Evolutionary conservation across 176 grass and related monocot genomes (phyloP), one percentile per base, ranked within the genome.

Genomic region (Carex littledalei): DNA sequence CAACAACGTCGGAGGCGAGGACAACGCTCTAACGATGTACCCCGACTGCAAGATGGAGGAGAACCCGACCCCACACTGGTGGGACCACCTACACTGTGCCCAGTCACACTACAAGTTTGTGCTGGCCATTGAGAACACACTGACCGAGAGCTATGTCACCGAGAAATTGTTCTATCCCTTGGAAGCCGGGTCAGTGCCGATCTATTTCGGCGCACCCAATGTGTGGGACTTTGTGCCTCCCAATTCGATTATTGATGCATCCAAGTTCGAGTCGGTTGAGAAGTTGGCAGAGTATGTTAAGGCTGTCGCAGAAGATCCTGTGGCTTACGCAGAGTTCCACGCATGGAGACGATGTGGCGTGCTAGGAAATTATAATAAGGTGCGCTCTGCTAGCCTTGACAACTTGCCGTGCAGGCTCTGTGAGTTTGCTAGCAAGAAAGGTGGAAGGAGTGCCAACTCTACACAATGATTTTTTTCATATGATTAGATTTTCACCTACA

Each of bases 71-170:
- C 78, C 85, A 2, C 87, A 89, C 21, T 92, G 90, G 88, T 92
- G 90, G 90, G 82, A 92, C 10, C 90, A 92, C 66, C 85, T 92
- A 17, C 90, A 92, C 70, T 92, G 90, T 13, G 85, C 90, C 53
- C 87, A 89, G 90, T 89, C 90, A 16, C 90, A 92, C 79, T 92
- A 92, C 85, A 92, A 92, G 83, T 92, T 89, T 55, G 90, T 92
- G 15, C 67, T 92, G 35, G 82, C 90, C 49, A 92, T 92, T 14
- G 88, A 92, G 79, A 92, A 92, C 88, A 92, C 87, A 32, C 24
- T 62, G 57, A 82, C 69, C 0, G 88, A 89, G 9, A 92, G 90
- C 85, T 92, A 92, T 41, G 88, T 87, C 6, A 89, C 88, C 0
- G 90, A 92, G 82, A 92, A 92, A 74, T 66, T 92, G 34, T 92